Evolutionary conservation across 352 stramenopile species (phyloP), one percentile per base, ranked within the genome.

Genomic region (Blastocystis sp.): DNA sequence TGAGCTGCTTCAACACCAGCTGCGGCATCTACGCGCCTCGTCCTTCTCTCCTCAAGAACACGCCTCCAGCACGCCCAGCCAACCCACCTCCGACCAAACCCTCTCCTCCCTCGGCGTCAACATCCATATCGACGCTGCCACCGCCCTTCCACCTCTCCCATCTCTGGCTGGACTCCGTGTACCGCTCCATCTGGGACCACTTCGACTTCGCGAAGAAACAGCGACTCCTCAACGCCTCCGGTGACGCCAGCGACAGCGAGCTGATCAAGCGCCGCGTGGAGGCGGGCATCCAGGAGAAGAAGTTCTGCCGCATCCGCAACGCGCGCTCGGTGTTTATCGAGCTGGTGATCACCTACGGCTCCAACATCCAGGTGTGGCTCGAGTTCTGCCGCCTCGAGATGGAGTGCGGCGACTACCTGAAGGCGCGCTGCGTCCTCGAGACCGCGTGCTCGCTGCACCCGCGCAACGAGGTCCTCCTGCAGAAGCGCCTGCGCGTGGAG

Each of bases 311-410:
- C 41, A 85, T 85, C 41, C 31, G 13, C 2, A 10, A 37, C 19
- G 45, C 74, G 29, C n/a, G 74, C 13, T 31, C 50, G 0, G 41
- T 85, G 6, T 85, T 85, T 31, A 55, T 85, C 12, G 74, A 85
- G 61, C 61, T 85, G 61, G 74, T 67, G 51, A 21, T 85, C 19
- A 31, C 65, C 10, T 69, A 69, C 35, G 51, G 41, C 24, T 16
- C 4, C 24, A 85, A 41, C 35, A 39, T 85, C 85, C 94, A 96
- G 89, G 94, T 93, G 0, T 97, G 94, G 94, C 88, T 97, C 35
- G 94, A 96, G 90, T 95, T 94, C 82, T 95, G 93, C 90, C 96
- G 96, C 71, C 91, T 97, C 50, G 94, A 97, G 90, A 94, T 96
- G 92, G 94, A 97, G 81, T 93, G 93, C 67, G 94, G 94, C 0